phyloP scores from a whole-genome alignment of 331 rosid species.

The Pyrus hybrid region DNA sequence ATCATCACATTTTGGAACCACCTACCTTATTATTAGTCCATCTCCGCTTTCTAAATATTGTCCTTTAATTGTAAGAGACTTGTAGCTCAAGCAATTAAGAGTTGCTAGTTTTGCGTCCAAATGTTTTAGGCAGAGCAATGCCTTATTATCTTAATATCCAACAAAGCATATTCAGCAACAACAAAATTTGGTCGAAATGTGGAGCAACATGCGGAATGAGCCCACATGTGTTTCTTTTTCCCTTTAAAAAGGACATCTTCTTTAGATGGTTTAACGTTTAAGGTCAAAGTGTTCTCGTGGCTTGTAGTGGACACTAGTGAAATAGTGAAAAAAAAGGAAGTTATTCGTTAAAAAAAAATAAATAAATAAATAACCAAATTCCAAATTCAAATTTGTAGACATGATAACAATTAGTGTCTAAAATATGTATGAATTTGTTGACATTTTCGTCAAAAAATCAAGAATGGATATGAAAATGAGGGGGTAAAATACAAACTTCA shows the following conservation, averaged over 20 bases:
- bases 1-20: not conserved
- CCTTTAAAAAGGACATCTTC: not conserved
- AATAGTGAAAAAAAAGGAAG: not conserved
- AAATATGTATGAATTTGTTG: too few relatives aligned
- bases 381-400: not conserved
- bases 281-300: not conserved
- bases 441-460: too few relatives aligned
- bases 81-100: too few relatives aligned
- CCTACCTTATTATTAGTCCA: not conserved
- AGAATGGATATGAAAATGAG: too few relatives aligned
- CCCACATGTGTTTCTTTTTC: not conserved
- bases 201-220: not conserved
- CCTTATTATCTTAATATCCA: not conserved
- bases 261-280: not conserved
- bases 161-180: not conserved
- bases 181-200: not conserved
- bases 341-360: not conserved
- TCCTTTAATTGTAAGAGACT: rapidly evolving
- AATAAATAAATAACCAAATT: not conserved
- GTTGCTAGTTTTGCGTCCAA: too few relatives aligned
- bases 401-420: too few relatives aligned
- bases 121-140: rapidly evolving
- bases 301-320: not conserved
- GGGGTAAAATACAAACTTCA: too few relatives aligned
- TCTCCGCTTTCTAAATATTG: not conserved